Evolutionary conservation across 2,329 filamentous ascomycete species (phyloP).

Genomic region (Sordariomycetes sp.): DNA sequence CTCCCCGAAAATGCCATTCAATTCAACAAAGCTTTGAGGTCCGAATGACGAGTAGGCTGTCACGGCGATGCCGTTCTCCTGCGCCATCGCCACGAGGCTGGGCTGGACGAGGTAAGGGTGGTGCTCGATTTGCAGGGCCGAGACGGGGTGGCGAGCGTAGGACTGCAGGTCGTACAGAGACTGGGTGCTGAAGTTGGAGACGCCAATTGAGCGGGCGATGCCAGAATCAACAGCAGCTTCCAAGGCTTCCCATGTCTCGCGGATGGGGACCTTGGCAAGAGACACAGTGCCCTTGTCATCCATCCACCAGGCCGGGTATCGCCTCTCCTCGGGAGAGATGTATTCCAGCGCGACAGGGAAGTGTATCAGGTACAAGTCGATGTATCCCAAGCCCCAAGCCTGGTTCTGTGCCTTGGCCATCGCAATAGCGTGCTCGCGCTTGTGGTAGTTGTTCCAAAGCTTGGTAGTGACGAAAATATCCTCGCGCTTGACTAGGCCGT

Average conservation of each 20-base stretch:
- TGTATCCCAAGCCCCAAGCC: constrained; percentile 77
- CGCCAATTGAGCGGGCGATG: constrained; percentile 62
- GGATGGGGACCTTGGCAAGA: constrained; percentile 51
- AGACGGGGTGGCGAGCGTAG: constrained; percentile 44
- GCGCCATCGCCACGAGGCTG: constrained; percentile 44
- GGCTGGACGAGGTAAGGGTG: constrained; percentile 59
- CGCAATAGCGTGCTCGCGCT: constrained; percentile 61
- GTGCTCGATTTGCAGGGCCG: constrained; percentile 58
- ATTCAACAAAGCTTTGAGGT: constrained; percentile 33
- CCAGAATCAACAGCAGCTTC: constrained; percentile 59
- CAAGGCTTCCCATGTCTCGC: constrained; percentile 73
- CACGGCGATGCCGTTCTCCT: constrained; percentile 46
- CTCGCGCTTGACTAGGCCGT: constrained; percentile 56
- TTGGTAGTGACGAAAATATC: constrained; percentile 87
- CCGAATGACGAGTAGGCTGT: constrained; percentile 62
- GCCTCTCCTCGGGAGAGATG: constrained; percentile 28
- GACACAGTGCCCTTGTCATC: constrained; percentile 39
- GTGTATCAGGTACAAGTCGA: constrained; percentile 78
- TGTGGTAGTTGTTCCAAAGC: constrained; percentile 86
- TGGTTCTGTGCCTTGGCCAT: constrained; percentile 66
- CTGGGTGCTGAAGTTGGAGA: constrained; percentile 65
- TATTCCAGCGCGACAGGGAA: constrained; percentile 39
- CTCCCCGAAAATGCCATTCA: constrained; percentile 8
- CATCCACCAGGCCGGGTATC: constrained; percentile 27
- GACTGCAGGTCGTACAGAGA: constrained; percentile 51